Conservation (phyloP, 176 grass and related monocot genomes). For the Cenchrus americanus region DNA sequence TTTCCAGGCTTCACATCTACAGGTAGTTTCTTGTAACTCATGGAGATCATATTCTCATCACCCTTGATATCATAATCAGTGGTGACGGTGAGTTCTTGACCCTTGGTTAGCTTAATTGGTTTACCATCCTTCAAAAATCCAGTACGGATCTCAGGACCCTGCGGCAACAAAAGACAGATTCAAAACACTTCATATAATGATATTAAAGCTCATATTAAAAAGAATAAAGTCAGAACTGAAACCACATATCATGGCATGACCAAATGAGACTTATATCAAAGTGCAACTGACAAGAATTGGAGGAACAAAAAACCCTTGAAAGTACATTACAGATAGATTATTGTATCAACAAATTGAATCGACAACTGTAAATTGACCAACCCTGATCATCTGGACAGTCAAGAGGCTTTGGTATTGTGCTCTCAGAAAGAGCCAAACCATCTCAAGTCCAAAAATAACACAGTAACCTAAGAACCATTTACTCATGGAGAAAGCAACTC, state of each 20-base stretch:
- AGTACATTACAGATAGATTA: background rate
- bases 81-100: conserved; percentile 79
- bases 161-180: conserved; percentile 8
- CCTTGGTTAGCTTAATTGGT: conserved; percentile 83
- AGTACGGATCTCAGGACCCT: conserved; percentile 96
- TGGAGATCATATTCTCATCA: conserved; percentile 71
- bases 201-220: background rate
- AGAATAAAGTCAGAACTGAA: background rate
- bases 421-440: background rate
- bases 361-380: background rate
- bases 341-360: background rate
- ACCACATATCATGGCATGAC: background rate
- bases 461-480: background rate
- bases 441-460: background rate
- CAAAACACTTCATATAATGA: background rate
- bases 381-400: background rate
- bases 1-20: conserved; percentile 84
- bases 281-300: background rate
- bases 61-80: conserved; percentile 94
- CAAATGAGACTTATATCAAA: background rate
- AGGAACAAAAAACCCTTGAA: background rate
- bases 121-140: conserved; percentile 92
- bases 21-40: conserved; percentile 98
- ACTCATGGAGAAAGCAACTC: background rate
- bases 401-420: background rate